Evolutionary conservation across 768 basidiomycete genomes (phyloP).

Genomic region (Pleurotus ostreatus): DNA sequence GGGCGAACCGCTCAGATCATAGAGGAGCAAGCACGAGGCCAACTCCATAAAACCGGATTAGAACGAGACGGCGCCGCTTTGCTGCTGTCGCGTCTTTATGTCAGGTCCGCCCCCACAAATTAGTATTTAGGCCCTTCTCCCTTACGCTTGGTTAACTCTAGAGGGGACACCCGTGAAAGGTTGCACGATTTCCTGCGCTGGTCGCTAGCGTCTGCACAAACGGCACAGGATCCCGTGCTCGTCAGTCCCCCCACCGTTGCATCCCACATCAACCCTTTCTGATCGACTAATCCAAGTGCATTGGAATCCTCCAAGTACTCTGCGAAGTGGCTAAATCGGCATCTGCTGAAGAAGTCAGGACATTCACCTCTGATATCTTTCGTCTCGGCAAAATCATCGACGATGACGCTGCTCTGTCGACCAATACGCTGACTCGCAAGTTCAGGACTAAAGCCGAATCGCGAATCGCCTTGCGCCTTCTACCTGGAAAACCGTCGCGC

Average conservation of each 20-base stretch:
- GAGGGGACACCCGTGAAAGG: constrained; percentile 53
- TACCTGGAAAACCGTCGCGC: constrained; percentile 44
- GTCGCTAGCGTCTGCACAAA: constrained; percentile 34
- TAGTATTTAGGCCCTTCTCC: background rate
- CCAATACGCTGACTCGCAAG: constrained; percentile 69
- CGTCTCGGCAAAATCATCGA: constrained; percentile 41
- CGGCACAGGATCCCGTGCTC: constrained; percentile 41
- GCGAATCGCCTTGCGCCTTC: constrained; percentile 55
- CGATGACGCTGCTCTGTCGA: constrained; percentile 32
- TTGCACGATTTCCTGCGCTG: constrained; percentile 52
- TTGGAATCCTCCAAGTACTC: constrained; percentile 65
- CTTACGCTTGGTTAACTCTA: constrained; percentile 18
- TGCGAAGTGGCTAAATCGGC: constrained; percentile 69
- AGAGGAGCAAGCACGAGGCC: constrained; percentile 53
- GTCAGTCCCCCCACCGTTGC: constrained; percentile 30
- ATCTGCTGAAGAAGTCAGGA: constrained; percentile 47
- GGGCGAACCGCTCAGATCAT: constrained; percentile 54
- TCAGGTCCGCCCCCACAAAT: constrained; percentile 47
- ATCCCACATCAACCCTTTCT: background rate
- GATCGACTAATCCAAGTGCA: constrained; percentile 36
- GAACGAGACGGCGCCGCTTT: constrained; percentile 83
- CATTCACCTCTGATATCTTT: constrained; percentile 39
- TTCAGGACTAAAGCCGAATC: constrained; percentile 63
- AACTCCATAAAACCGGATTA: constrained; percentile 67
- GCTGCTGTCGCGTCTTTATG: constrained; percentile 78